Percentiles rank a stretch among this genome's conserved stretches.
Conservation (phyloP, 2,329 filamentous ascomycete species). For the Pseudogymnoascus sp. region DNA sequence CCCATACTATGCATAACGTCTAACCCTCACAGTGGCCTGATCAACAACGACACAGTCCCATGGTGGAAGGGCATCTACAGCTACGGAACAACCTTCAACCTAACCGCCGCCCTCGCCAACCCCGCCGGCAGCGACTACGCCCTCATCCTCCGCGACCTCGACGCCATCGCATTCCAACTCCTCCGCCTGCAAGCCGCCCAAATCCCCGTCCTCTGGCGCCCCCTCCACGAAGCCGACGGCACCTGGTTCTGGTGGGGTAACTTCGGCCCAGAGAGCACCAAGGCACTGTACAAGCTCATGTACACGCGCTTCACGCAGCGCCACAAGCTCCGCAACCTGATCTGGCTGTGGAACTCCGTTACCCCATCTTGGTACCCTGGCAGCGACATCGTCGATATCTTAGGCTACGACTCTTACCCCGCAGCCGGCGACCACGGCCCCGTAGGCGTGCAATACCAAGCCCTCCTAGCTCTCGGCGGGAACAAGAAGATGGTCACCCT, state of each 20-base stretch:
- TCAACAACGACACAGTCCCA: constrained; percentile 36
- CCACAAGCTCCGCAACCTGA: constrained; percentile 39
- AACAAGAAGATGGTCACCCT: constrained; percentile 42
- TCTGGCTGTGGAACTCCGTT: constrained; percentile 45
- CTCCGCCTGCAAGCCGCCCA: constrained; percentile 35
- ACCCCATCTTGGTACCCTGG: constrained; percentile 40
- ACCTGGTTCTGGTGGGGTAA: constrained; percentile 48
- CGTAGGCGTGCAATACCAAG: constrained; percentile 37
- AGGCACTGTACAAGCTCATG: constrained; percentile 37
- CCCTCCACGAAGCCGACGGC: constrained; percentile 44
- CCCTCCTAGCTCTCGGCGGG: constrained; percentile 34
- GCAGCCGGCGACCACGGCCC: constrained; percentile 28
- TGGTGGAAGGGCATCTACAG: constrained; percentile 46
- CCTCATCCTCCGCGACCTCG: constrained; percentile 39
- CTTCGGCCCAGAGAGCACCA: constrained; percentile 37
- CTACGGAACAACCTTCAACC: constrained; percentile 40
- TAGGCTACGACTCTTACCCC: constrained; percentile 39
- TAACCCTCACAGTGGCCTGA: constrained; percentile 30
- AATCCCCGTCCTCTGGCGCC: constrained; percentile 40
- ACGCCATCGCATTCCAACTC: constrained; percentile 40
- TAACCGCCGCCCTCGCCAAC: constrained; percentile 35
- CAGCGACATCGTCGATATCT: constrained; percentile 37
- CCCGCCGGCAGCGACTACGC: constrained; percentile 40
- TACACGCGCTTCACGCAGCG: constrained; percentile 38
- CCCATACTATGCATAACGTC: constrained; percentile 11